Evolutionary conservation across 108 stramenopile genomes (phyloP), one percentile per base, ranked within the genome.

Genomic region (Cylindrotheca closterium): DNA sequence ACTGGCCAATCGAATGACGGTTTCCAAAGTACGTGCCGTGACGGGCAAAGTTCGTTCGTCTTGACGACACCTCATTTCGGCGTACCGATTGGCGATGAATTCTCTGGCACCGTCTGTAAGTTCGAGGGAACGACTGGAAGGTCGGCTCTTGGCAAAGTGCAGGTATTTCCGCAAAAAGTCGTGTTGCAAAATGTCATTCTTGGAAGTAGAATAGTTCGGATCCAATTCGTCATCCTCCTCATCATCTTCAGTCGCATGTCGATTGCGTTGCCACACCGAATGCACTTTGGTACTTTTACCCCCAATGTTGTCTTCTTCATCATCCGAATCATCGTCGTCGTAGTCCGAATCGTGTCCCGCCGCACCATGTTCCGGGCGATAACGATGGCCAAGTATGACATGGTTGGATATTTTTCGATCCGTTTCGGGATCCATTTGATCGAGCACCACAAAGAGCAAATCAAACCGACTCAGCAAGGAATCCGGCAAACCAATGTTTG

Each of bases 381-480:
- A 99, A 26, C 90, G 73, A 67, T 99, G 99, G 0, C 94, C 92
- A 3, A 79, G 67, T 65, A 99, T 86, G 27, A 99, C 98, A 79
- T 99, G 99, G 21, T 87, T 89, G 26, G 97, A 86, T 78, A 99
- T 96, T 52, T 73, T 81, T 17, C 96, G 83, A 74, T 99, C 99
- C 28, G 74, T 86, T 29, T 88, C 94, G 0, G 98, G 89, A 68
- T 99, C 97, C 67, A 99, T 71, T 62, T 96, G 92, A 77, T 99
- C 99, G 37, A 99, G 83, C 2, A 99, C 99, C 45, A 99, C 95
- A 81, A 99, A 99, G n/a, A 99, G 83, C 50, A 99, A 82, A 82
- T 99, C 99, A 71, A 99, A 99, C 79, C 99, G 99, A 70, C 85
- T 88, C 22, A 99, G 81, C 19, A 99, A 73, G 18, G 99, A 99